These are phyloP conservation scores for Aspergillus calidoustus DNA, from an alignment of 2,329 filamentous ascomycete species.

Conservation along the genomic window DNA sequence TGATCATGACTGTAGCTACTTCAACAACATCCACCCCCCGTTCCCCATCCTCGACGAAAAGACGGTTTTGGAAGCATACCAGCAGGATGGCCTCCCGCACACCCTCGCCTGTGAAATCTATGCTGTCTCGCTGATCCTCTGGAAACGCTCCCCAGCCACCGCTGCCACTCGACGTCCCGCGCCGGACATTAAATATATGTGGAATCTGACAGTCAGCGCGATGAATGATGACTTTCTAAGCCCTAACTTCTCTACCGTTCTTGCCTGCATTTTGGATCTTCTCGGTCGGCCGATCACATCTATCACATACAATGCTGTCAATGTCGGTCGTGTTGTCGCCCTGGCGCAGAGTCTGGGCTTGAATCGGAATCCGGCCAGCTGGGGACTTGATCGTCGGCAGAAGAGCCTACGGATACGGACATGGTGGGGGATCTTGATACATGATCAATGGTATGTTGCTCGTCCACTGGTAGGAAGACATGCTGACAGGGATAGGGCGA, in stretches of 20 bases:
- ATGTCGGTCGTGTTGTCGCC: constrained; percentile 12
- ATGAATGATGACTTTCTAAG: constrained; percentile 18
- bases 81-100: constrained; percentile 12
- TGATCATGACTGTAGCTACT: background rate
- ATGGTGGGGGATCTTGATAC: constrained; percentile 14
- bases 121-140: constrained; percentile 10
- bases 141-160: constrained; percentile 5
- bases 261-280: constrained; percentile 13
- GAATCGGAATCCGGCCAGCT: constrained; percentile 11
- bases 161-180: background rate
- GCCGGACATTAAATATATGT: constrained; percentile 14
- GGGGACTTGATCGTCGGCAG: constrained; percentile 13
- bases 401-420: constrained; percentile 14
- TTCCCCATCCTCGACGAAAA: constrained; percentile 16
- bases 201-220: constrained; percentile 14
- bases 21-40: constrained; percentile 11
- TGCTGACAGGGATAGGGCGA: constrained; percentile 6
- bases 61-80: constrained; percentile 8
- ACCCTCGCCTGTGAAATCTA: constrained; percentile 12
- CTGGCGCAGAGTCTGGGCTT: constrained; percentile 10
- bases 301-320: constrained; percentile 15
- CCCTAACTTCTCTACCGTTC: constrained; percentile 11
- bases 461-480: background rate
- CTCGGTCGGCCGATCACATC: constrained; percentile 14
- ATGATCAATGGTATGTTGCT: constrained; percentile 11